Percentiles rank a stretch among this genome's conserved stretches.
Conservation (phyloP, 306 rosid species). For the Acacia acuminata region DNA sequence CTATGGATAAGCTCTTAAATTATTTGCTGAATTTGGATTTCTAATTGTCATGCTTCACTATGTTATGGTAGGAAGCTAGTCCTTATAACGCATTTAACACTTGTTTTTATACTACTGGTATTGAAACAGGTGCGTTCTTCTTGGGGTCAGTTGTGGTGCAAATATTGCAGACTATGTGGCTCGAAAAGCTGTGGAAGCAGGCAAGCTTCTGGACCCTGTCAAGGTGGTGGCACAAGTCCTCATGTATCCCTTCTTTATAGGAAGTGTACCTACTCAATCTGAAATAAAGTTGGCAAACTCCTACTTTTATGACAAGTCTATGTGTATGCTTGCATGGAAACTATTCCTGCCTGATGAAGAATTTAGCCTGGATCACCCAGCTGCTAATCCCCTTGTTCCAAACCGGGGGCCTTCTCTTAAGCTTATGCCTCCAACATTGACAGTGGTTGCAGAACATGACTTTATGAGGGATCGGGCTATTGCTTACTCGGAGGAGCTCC, state of each 20-base stretch:
- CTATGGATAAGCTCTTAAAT: conserved; percentile 17
- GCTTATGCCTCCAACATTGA: conserved; percentile 90
- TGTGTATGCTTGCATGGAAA: conserved; percentile 96
- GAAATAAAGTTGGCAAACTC: conserved; percentile 95
- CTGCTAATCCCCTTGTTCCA: conserved; percentile 83
- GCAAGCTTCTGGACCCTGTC: conserved; percentile 86
- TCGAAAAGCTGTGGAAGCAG: conserved; percentile 89
- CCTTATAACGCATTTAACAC: conserved; percentile 22
- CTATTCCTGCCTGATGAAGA: conserved; percentile 81
- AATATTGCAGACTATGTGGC: conserved; percentile 92
- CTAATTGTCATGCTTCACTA: background rate
- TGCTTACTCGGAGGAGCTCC: conserved; percentile 93
- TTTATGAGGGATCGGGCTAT: conserved; percentile 99
- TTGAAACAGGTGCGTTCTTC: conserved; percentile 86
- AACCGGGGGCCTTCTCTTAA: conserved; percentile 77
- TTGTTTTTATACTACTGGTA: conserved; percentile 5
- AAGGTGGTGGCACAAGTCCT: conserved; percentile 93
- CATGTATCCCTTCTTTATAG: conserved; percentile 87
- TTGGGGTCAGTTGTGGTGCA: conserved; percentile 98
- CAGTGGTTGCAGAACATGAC: conserved; percentile 91
- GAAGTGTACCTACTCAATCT: conserved; percentile 85
- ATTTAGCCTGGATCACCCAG: conserved; percentile 86
- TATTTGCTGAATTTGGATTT: background rate
- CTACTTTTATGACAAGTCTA: conserved; percentile 89
- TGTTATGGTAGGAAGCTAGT: background rate